Conservation (phyloP, 257 asterid species). For the Ophiorrhiza pumila region DNA sequence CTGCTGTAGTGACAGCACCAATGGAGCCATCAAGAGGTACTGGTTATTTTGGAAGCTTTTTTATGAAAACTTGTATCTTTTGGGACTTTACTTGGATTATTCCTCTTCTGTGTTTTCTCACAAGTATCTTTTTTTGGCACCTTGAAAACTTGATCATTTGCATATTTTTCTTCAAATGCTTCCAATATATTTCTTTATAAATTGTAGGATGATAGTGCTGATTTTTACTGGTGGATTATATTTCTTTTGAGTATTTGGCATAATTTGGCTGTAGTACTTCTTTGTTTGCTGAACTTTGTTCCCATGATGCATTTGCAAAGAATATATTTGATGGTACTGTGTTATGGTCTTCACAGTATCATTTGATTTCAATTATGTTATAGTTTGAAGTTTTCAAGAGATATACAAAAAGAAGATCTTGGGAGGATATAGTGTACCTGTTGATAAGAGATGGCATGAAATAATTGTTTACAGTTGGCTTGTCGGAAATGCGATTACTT, state of each 20-base stretch:
- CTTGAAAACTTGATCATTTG: background rate
- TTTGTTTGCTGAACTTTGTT: background rate
- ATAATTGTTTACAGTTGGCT: background rate
- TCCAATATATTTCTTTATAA: background rate
- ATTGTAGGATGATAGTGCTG: background rate
- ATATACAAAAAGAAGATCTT: background rate
- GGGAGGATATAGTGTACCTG: background rate
- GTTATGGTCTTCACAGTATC: background rate
- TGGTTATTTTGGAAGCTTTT: background rate
- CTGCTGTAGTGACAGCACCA: conserved; percentile 45
- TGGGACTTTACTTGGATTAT: background rate
- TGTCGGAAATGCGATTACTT: background rate
- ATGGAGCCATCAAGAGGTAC: conserved; percentile 72
- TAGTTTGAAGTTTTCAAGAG: background rate
- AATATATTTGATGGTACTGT: background rate
- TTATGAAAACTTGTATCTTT: background rate
- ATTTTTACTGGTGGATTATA: background rate
- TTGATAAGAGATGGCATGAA: background rate
- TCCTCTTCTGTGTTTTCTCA: background rate
- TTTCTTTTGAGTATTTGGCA: background rate
- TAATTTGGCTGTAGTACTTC: background rate
- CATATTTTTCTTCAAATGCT: background rate
- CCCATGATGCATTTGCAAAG: background rate
- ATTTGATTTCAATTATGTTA: background rate
- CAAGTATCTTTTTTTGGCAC: background rate